Base-by-base conservation (phyloP, 106 monocot genomes). In the Acorus calamus region DNA sequence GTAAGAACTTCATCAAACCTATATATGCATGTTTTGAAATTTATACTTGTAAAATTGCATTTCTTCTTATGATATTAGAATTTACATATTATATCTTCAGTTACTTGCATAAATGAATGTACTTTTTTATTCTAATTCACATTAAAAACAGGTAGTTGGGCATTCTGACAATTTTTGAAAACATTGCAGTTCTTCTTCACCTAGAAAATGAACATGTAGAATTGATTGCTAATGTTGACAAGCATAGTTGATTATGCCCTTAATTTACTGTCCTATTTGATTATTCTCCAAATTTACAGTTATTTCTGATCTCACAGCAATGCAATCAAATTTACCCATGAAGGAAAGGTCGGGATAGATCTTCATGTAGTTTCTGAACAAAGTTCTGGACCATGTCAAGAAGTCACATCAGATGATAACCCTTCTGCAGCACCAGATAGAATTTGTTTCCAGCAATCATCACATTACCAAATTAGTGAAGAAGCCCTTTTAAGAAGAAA, bases 321-420 rank as follows among this genome's bases (percentile, higher is more conserved):
- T 65, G 88, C 88, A 42, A 65, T 88, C 53, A 88, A 88, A 65
- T 88, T 88, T 64, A 88, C 88, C 41, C 84, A 88, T 75, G 64
- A 81, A 81, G 88, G 88, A 68, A n/a, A 74, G 73, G 84, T 88
- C 43, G 88, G 84, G 28, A 81, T 88, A 75, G 71, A 81, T 42
- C 76, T 88, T 46, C 46, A 65, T 44, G 80, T 81, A 49, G 66
- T 76, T 62, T 62, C 80, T 54, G 62, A 81, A 52, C 55, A 77
- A 47, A 53, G 41, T 51, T 58, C 65, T 50, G 62, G 52, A 69
- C 28, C 28, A 28, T 54, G 53, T 63, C 42, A 9, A 73, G 54
- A 50, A 4, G 66, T 7, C 57, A 28, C 14, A 63, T 45, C 45
- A 6, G 49, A 44, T 52, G 50, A 67, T 5, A 67, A 63, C 47